Evolutionary conservation across 108 stramenopile species (phyloP).

Genomic region (Cyclotella kingstonii): DNA sequence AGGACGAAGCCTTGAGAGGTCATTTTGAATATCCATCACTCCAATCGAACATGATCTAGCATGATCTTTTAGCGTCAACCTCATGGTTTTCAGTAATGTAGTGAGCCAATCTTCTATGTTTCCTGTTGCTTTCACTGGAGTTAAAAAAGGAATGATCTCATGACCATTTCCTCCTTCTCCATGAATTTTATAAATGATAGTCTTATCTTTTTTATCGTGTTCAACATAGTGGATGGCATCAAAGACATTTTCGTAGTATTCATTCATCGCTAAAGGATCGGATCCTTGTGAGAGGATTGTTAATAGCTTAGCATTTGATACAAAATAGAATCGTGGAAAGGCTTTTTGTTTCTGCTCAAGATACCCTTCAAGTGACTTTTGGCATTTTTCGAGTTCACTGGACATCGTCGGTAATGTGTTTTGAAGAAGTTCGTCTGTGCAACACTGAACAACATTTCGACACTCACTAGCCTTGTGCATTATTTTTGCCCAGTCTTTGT

Average conservation of each 20-base stretch:
- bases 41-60: slow-evolving; percentile 64
- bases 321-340: slow-evolving; percentile 93
- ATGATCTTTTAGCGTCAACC: slow-evolving; percentile 78
- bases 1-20: slow-evolving; percentile 67
- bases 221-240: slow-evolving; percentile 87
- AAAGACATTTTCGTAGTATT: slow-evolving; percentile 90
- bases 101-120: slow-evolving; percentile 94
- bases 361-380: slow-evolving; percentile 90
- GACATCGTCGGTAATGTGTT: slow-evolving; percentile 82
- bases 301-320: slow-evolving; percentile 86
- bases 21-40: slow-evolving; percentile 52
- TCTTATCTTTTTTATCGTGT: slow-evolving; percentile 86
- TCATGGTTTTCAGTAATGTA: slow-evolving; percentile 76
- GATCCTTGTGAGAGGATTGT: slow-evolving; percentile 89
- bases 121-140: slow-evolving; percentile 75
- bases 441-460: slow-evolving; percentile 77
- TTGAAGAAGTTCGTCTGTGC: slow-evolving; percentile 68
- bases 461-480: slow-evolving; percentile 80
- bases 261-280: slow-evolving; percentile 90
- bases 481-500: slow-evolving; percentile 90
- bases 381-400: slow-evolving; percentile 88
- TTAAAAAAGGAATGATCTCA: slow-evolving; percentile 68
- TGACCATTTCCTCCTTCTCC: slow-evolving; percentile 70
- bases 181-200: slow-evolving; percentile 78
- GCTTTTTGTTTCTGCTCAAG: slow-evolving; percentile 90